A percentile compares a stretch with the other conserved stretches of the same genome.
Conservation (phyloP, 2,329 filamentous ascomycete genomes). For the Decorospora gaudefroyi region DNA sequence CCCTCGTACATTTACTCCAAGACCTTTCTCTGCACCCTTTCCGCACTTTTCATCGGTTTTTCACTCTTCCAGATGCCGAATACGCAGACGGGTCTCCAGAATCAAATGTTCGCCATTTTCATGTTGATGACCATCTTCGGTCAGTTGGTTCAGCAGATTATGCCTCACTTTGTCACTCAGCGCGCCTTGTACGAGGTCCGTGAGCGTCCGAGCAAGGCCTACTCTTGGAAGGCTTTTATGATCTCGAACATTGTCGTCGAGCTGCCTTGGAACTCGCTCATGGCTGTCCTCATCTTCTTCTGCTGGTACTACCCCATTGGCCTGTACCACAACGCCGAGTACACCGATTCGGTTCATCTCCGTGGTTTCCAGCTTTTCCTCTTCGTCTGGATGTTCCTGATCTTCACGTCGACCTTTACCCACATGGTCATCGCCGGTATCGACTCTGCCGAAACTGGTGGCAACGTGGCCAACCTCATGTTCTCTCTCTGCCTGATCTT, state of each 20-base stretch:
- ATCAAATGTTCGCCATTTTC: slow-evolving; percentile 86
- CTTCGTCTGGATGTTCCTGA: slow-evolving; percentile 72
- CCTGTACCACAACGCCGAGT: slow-evolving; percentile 70
- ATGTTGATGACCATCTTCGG: slow-evolving; percentile 81
- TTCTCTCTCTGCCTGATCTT: slow-evolving; percentile 77
- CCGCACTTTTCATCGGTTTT: slow-evolving; percentile 78
- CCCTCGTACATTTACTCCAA: slow-evolving; percentile 90
- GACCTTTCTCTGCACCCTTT: slow-evolving; percentile 65
- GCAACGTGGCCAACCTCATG: slow-evolving; percentile 74
- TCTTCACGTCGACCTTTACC: slow-evolving; percentile 82
- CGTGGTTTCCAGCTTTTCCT: slow-evolving; percentile 81
- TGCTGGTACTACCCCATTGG: slow-evolving; percentile 88
- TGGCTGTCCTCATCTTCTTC: slow-evolving; percentile 76
- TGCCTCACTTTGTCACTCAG: slow-evolving; percentile 85
- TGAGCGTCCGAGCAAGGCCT: slow-evolving; percentile 81
- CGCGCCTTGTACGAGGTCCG: slow-evolving; percentile 82
- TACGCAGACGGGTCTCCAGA: slow-evolving; percentile 77
- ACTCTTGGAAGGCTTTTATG: slow-evolving; percentile 85
- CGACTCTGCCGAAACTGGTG: slow-evolving; percentile 73
- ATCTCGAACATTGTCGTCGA: slow-evolving; percentile 82
- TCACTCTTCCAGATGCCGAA: slow-evolving; percentile 75
- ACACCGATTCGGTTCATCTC: slow-evolving; percentile 64
- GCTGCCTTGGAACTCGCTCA: slow-evolving; percentile 79
- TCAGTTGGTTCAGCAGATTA: slow-evolving; percentile 76
- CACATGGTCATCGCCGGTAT: slow-evolving; percentile 76